These are phyloP conservation scores for Sphaerulina musiva DNA, from an alignment of 2,329 filamentous ascomycete genomes.

Conservation along the genomic window DNA sequence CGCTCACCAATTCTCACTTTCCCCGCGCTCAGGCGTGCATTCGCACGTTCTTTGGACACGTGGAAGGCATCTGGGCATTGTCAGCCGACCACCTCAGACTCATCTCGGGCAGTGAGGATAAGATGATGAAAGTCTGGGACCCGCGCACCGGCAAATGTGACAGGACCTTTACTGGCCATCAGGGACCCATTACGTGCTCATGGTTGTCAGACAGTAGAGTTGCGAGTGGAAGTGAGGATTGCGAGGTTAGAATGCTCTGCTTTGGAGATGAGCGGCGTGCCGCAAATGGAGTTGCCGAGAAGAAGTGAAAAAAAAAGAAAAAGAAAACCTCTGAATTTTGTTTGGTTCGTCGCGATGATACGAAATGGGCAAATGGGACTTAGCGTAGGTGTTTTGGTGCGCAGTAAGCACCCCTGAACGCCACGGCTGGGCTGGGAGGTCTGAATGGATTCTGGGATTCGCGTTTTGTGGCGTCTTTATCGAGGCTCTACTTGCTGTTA, in stretches of 20 bases:
- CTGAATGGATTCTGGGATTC: background rate
- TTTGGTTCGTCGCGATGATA: background rate
- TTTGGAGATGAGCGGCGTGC: slow-evolving; percentile 25
- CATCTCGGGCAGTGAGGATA: slow-evolving; percentile 84
- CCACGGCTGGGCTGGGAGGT: background rate
- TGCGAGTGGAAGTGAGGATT: slow-evolving; percentile 88
- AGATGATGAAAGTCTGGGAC: slow-evolving; percentile 95
- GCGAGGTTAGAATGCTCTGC: slow-evolving; percentile 65
- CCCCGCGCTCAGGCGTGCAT: slow-evolving; percentile 55
- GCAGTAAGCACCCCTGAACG: background rate
- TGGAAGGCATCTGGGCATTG: slow-evolving; percentile 92
- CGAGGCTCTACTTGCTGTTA: background rate
- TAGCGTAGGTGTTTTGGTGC: slow-evolving; percentile 15
- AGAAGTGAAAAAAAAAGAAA: background rate
- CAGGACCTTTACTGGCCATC: slow-evolving; percentile 83
- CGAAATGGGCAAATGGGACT: background rate
- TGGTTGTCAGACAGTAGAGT: slow-evolving; percentile 83
- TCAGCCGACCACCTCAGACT: slow-evolving; percentile 82
- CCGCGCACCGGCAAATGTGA: slow-evolving; percentile 85
- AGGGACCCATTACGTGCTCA: slow-evolving; percentile 86
- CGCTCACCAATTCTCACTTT: slow-evolving; percentile 32
- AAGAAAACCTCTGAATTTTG: too few species aligned
- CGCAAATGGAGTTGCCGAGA: background rate
- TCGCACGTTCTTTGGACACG: slow-evolving; percentile 90
- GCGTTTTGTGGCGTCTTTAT: background rate